phyloP scores from a whole-genome alignment of 495 filamentous ascomycete species.

The Lophiotrema nucula region DNA sequence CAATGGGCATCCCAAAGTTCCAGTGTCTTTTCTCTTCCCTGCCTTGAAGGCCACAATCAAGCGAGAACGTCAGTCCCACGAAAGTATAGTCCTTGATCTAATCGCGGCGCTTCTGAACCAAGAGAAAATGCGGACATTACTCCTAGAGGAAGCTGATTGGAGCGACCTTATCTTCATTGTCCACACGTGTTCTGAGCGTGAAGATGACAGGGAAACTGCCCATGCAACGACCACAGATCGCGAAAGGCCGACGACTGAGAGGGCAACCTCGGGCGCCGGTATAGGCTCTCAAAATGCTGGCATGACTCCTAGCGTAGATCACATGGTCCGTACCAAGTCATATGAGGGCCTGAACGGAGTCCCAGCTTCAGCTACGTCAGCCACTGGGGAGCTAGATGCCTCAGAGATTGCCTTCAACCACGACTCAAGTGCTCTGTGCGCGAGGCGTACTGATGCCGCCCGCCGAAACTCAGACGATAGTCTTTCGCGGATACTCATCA shows the following conservation, averaged over 20 bases:
- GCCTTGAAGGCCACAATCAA: constrained; percentile 23
- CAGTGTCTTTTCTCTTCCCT: constrained; percentile 28
- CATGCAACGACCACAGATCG: no score
- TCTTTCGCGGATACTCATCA: constrained; percentile 17
- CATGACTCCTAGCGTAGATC: background rate
- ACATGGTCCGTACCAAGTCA: background rate
- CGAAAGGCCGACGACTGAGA: no score
- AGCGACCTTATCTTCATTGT: constrained; percentile 29
- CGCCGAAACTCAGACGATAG: background rate
- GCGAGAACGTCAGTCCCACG: constrained; percentile 9
- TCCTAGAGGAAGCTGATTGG: constrained; percentile 34
- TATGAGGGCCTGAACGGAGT: background rate
- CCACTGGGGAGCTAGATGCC: background rate
- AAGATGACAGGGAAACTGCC: constrained; percentile 3
- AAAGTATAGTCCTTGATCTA: constrained; percentile 23
- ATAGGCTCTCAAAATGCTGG: background rate
- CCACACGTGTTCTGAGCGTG: constrained; percentile 22
- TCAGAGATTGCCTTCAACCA: constrained; percentile 1
- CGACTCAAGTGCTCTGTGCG: background rate
- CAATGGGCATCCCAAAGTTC: constrained; percentile 29
- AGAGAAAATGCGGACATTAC: constrained; percentile 8
- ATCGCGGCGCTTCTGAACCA: constrained; percentile 21
- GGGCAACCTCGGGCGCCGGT: background rate
- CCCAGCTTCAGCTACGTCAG: background rate
- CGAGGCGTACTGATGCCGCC: background rate